Percentiles rank a stretch among this genome's conserved stretches.
phyloP scores from a whole-genome alignment of 1,139 yeast species.

The Pichia sp. region DNA sequence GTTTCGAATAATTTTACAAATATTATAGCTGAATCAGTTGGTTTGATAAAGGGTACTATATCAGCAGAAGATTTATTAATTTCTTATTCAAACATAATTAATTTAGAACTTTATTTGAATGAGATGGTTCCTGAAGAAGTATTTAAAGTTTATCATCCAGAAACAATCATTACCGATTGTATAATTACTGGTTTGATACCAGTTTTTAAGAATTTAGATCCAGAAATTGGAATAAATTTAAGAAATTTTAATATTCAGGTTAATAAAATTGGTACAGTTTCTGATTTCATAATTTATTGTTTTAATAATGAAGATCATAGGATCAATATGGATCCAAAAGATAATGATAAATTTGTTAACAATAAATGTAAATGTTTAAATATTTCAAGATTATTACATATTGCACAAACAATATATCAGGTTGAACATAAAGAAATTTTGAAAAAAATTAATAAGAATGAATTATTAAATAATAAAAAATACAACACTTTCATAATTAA shows the following conservation, averaged over 20 bases:
- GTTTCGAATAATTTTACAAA: slow-evolving; percentile 28
- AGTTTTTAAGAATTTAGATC: slow-evolving; percentile 51
- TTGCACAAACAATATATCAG: slow-evolving; percentile 44
- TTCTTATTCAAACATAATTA: slow-evolving; percentile 32
- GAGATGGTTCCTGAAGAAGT: slow-evolving; percentile 15
- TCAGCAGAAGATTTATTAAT: slow-evolving; percentile 53
- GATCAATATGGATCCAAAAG: slow-evolving; percentile 3
- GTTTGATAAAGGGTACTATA: slow-evolving; percentile 58
- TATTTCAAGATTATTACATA: slow-evolving; percentile 44
- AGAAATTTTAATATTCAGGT: slow-evolving; percentile 77
- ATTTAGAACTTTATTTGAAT: slow-evolving; percentile 28
- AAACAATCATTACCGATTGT: slow-evolving; percentile 39
- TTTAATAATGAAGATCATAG: slow-evolving; percentile 33
- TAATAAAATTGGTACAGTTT: slow-evolving; percentile 57
- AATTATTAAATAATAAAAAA: slow-evolving; percentile 11
- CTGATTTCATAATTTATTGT: slow-evolving; percentile 65
- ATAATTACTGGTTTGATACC: slow-evolving; percentile 42
- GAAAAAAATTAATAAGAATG: not conserved
- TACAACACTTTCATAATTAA: slow-evolving; percentile 28
- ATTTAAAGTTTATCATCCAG: slow-evolving; percentile 19
- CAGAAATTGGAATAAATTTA: slow-evolving; percentile 60
- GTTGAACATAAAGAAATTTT: slow-evolving; percentile 28
- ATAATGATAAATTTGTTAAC: slow-evolving; percentile 5
- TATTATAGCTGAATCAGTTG: slow-evolving; percentile 37
- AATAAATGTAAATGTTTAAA: slow-evolving; percentile 34